phyloP scores from a whole-genome alignment of 345 rosid species.

The Garcia nutans region DNA sequence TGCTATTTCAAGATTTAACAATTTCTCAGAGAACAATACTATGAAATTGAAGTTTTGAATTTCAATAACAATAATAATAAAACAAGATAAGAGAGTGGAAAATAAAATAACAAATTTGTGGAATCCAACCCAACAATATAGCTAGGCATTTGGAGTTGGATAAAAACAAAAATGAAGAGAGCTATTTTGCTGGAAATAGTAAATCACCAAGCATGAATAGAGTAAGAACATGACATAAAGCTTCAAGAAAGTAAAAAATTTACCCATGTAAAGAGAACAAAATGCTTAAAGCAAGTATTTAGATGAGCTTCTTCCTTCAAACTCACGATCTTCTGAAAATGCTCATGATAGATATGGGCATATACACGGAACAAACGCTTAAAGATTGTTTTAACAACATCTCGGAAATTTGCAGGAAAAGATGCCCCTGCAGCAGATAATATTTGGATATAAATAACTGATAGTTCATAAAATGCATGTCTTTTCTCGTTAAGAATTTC shows the following conservation, averaged over 20 bases:
- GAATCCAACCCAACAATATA: no score
- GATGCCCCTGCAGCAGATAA: constrained; percentile 44
- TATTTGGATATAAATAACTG: background rate
- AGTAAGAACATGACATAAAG: background rate
- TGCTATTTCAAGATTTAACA: no score
- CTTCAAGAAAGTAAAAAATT: constrained; percentile 2
- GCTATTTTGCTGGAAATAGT: background rate
- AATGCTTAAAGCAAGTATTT: constrained; percentile 75
- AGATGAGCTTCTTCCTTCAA: constrained; percentile 77
- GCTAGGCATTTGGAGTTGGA: background rate
- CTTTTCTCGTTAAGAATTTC: background rate
- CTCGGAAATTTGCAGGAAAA: constrained; percentile 55
- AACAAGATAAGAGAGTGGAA: no score
- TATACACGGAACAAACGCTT: constrained; percentile 66
- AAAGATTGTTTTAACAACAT: constrained; percentile 61
- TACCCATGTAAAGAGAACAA: constrained; percentile 65
- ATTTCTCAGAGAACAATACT: no score
- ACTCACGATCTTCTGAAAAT: constrained; percentile 66
- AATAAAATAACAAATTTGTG: no score
- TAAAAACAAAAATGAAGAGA: background rate
- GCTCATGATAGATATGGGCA: constrained; percentile 73
- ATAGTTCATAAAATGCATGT: background rate
- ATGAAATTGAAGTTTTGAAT: no score
- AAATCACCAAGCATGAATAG: background rate
- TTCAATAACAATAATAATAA: no score